Conservation (phyloP, 1,284 basidiomycete species). For the Uromyces viciae-fabae region DNA sequence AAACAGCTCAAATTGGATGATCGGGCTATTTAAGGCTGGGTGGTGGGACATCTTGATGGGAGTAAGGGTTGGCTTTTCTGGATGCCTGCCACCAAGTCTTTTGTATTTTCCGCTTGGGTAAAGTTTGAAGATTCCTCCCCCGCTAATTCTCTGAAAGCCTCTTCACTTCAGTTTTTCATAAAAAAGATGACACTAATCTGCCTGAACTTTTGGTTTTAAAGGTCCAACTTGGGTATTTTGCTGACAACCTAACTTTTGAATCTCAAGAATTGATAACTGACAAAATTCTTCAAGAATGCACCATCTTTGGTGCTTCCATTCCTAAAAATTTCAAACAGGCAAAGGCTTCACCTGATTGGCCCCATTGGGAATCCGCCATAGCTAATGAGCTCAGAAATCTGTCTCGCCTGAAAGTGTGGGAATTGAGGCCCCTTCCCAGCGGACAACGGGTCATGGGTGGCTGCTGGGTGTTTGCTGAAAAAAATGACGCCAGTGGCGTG, state of each 20-base stretch:
- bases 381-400: background rate
- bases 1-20: background rate
- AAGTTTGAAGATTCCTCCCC: no score
- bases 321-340: background rate
- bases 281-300: no score
- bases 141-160: no score
- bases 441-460: background rate
- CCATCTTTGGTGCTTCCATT: no score
- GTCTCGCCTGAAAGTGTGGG: background rate
- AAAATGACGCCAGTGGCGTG: background rate
- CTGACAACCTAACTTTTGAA: no score
- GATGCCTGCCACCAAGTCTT: background rate
- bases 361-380: background rate
- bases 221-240: no score
- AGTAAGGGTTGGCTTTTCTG: background rate
- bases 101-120: background rate
- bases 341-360: background rate
- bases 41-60: background rate
- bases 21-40: background rate
- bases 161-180: no score
- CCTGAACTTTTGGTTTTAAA: no score
- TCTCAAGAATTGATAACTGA: no score
- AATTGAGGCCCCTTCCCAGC: background rate
- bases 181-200: no score
- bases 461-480: slow-evolving; percentile 9